Evolutionary conservation across 1,139 yeast genomes (phyloP).

Genomic region (Hansenula anomala): DNA sequence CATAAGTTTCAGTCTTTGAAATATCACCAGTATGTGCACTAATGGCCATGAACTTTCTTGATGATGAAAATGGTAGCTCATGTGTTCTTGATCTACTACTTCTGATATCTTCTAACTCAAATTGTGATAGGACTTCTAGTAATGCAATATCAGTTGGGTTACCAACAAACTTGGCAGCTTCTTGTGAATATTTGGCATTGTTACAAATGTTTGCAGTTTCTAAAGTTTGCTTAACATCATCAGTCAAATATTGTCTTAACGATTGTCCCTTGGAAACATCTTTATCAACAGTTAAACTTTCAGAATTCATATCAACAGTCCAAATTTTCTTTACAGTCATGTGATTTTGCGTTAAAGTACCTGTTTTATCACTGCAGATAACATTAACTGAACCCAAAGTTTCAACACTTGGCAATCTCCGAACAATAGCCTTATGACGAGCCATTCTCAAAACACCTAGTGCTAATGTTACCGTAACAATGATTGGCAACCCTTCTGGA

Average conservation of each 20-base stretch:
- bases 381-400: constrained; percentile 94
- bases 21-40: constrained; percentile 41
- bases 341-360: constrained; percentile 89
- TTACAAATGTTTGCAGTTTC: constrained; percentile 78
- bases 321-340: constrained; percentile 89
- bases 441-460: constrained; percentile 96
- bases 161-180: constrained; percentile 71
- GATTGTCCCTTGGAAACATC: constrained; percentile 28
- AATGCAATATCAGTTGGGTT: constrained; percentile 94
- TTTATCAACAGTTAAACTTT: constrained; percentile 46
- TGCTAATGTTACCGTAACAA: constrained; percentile 93
- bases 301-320: constrained; percentile 69
- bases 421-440: constrained; percentile 83
- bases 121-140: constrained; percentile 65
- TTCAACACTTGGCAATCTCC: constrained; percentile 91
- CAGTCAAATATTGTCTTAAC: constrained; percentile 43
- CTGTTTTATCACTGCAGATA: constrained; percentile 92
- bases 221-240: constrained; percentile 50
- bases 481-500: constrained; percentile 96
- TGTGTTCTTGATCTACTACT: constrained; percentile 48
- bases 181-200: constrained; percentile 67
- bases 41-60: constrained; percentile 87
- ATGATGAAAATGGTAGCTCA: constrained; percentile 83
- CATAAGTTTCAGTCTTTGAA: constrained; percentile 60
- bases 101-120: constrained; percentile 70